A percentile compares a stretch with the other conserved stretches of the same genome.
Conservation (phyloP, 441 rosid genomes). For the Geranium incanum region DNA sequence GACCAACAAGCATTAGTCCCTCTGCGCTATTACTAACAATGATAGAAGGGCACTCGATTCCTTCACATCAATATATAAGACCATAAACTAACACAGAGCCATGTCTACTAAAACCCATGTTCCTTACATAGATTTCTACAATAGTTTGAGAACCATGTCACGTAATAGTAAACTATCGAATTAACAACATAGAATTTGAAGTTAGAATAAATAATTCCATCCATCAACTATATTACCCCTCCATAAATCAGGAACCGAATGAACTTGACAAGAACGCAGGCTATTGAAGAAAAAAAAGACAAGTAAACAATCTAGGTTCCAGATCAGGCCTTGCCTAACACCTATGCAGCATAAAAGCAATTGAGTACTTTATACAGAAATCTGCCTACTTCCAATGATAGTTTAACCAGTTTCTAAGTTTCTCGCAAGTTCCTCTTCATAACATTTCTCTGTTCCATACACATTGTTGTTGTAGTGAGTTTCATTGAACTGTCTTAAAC, state of each 20-base stretch:
- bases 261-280: background rate
- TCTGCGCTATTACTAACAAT: background rate
- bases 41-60: background rate
- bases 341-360: background rate
- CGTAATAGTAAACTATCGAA: background rate
- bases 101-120: too few species aligned
- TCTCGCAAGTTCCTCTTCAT: background rate
- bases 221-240: background rate
- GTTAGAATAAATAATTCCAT: background rate
- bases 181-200: background rate
- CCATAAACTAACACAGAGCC: background rate
- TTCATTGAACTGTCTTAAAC: background rate
- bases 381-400: background rate
- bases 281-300: background rate
- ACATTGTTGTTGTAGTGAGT: background rate
- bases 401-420: background rate
- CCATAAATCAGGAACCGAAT: background rate
- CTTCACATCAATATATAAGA: background rate
- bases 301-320: background rate
- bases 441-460: background rate
- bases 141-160: background rate
- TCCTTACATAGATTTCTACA: background rate
- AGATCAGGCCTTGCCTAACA: background rate
- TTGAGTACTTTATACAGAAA: background rate
- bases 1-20: conserved; percentile 7